These are phyloP conservation scores for Naematelia aurantialba DNA, from an alignment of 768 basidiomycete species.

Conservation along the genomic window DNA sequence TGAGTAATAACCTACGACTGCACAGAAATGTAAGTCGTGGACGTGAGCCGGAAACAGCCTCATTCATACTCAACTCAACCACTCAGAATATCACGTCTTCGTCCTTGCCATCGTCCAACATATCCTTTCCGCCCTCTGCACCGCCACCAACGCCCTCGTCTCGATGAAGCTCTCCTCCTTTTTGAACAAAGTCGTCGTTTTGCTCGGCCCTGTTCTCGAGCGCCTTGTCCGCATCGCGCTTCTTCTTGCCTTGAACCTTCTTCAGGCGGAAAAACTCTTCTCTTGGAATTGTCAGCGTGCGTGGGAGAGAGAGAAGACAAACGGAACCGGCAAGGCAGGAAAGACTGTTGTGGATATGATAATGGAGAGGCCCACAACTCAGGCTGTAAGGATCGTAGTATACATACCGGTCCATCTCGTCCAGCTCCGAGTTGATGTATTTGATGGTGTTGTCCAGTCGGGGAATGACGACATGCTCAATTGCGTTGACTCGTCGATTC, in stretches of 20 bases:
- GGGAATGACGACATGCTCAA: conserved; percentile 95
- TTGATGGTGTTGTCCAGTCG: conserved; percentile 94
- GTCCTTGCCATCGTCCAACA: conserved; percentile 76
- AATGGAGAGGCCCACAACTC: background rate
- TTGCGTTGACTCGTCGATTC: conserved; percentile 96
- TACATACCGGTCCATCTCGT: conserved; percentile 96
- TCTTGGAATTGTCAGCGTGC: conserved; percentile 11
- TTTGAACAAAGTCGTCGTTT: conserved; percentile 34
- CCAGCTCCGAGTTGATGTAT: conserved; percentile 93
- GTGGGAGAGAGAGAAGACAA: background rate
- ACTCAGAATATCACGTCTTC: conserved; percentile 83
- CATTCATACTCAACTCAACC: background rate
- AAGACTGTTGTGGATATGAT: background rate
- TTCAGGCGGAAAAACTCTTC: conserved; percentile 68
- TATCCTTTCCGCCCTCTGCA: conserved; percentile 53
- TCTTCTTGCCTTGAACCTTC: conserved; percentile 97
- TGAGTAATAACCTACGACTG: too few species aligned
- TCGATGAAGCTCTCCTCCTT: conserved; percentile 42
- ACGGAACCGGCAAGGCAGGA: background rate
- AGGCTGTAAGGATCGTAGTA: background rate
- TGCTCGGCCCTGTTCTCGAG: conserved; percentile 22
- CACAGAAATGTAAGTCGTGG: conserved; percentile 37
- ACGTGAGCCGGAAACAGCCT: conserved; percentile 57
- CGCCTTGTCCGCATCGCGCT: conserved; percentile 61
- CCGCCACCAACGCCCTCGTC: conserved; percentile 52